Percentiles rank a stretch among this genome's conserved stretches.
phyloP scores from a whole-genome alignment of 2,329 filamentous ascomycete species.

The Colletotrichum sp. region DNA sequence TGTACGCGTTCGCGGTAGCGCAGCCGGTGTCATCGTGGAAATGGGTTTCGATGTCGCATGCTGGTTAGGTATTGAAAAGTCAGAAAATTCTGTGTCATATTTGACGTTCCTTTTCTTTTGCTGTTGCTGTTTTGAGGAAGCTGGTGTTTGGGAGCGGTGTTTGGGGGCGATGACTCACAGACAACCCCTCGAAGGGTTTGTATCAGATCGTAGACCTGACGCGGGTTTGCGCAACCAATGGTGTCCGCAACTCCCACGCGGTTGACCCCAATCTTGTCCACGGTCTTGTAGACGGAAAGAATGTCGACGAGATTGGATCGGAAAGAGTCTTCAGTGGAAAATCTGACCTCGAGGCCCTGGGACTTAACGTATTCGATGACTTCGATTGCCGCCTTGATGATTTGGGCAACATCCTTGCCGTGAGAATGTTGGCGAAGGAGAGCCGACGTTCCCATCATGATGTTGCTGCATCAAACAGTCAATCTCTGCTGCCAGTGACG shows the following conservation, averaged over 20 bases:
- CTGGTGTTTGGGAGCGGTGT: neutral
- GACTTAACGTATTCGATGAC: slow-evolving; percentile 86
- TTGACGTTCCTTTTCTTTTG: too few species aligned
- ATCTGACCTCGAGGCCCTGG: slow-evolving; percentile 53
- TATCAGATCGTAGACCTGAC: slow-evolving; percentile 89
- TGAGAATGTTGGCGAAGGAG: slow-evolving; percentile 85
- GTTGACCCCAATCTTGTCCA: slow-evolving; percentile 83
- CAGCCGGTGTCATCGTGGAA: slow-evolving; percentile 96
- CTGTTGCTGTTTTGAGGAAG: neutral
- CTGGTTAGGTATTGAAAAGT: neutral
- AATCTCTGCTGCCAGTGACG: neutral
- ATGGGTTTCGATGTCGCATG: slow-evolving; percentile 17
- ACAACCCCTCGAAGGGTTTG: slow-evolving; percentile 71
- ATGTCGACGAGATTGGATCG: slow-evolving; percentile 83
- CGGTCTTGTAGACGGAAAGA: slow-evolving; percentile 81
- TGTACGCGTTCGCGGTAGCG: slow-evolving; percentile 85
- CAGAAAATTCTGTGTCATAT: neutral
- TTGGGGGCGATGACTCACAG: slow-evolving; percentile 12
- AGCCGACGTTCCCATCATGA: slow-evolving; percentile 84
- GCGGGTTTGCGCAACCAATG: slow-evolving; percentile 81
- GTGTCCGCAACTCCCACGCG: slow-evolving; percentile 93
- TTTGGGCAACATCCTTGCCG: slow-evolving; percentile 87
- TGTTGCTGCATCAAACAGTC: slow-evolving; percentile 46
- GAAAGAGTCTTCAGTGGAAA: slow-evolving; percentile 83
- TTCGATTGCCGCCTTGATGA: slow-evolving; percentile 73